A percentile compares a stretch with the other conserved stretches of the same genome.
phyloP scores from a whole-genome alignment of 768 basidiomycete species.

The Suillus bovinus region DNA sequence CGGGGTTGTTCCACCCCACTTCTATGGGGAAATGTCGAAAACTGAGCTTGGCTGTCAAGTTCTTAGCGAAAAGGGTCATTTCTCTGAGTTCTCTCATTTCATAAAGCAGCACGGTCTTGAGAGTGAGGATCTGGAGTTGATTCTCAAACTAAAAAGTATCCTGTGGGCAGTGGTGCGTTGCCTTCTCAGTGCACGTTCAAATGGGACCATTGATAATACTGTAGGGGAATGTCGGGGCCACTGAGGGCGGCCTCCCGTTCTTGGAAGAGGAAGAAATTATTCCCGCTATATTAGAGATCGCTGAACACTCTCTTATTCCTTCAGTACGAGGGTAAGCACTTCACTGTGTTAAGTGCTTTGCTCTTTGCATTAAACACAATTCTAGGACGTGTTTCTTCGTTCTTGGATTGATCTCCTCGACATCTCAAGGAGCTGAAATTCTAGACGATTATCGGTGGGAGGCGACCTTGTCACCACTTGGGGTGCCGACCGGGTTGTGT shows the following conservation, averaged over 20 bases:
- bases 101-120: conserved; percentile 87
- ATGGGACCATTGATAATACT: conserved; percentile 2
- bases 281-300: conserved; percentile 86
- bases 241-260: conserved; percentile 88
- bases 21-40: conserved; percentile 97
- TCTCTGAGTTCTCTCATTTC: conserved; percentile 87
- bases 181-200: not conserved
- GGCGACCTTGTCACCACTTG: conserved; percentile 83
- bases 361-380: conserved; percentile 15
- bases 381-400: conserved; percentile 94
- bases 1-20: conserved; percentile 89
- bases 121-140: conserved; percentile 77
- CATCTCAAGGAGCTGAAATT: conserved; percentile 89
- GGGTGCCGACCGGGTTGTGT: conserved; percentile 87
- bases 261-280: conserved; percentile 96
- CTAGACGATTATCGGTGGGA: conserved; percentile 94
- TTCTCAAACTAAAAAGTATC: conserved; percentile 90
- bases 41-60: conserved; percentile 94
- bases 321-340: conserved; percentile 87
- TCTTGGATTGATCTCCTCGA: conserved; percentile 88
- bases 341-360: not conserved
- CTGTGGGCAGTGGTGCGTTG: conserved; percentile 91
- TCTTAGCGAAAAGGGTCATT: conserved; percentile 87
- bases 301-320: conserved; percentile 84
- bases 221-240: conserved; percentile 93